A percentile compares a stretch with the other conserved stretches of the same genome.
Conservation (phyloP, 2,329 filamentous ascomycete species). For the Diaporthe sp. region DNA sequence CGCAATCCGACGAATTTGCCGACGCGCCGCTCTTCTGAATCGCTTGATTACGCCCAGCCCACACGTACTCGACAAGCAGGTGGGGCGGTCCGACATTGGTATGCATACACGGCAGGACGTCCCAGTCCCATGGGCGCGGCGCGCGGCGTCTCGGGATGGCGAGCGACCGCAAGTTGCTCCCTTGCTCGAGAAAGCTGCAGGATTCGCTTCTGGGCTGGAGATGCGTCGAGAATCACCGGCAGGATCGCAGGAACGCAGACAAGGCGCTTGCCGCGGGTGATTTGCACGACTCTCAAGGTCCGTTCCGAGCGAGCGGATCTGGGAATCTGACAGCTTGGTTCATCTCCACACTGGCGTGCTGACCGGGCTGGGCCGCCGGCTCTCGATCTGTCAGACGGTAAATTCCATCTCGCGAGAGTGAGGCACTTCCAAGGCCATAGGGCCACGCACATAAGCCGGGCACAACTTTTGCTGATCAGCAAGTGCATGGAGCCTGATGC, state of each 20-base stretch:
- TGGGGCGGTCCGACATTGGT: conserved; percentile 17
- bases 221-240: not conserved
- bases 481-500: not conserved
- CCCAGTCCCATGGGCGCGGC: conserved; percentile 1
- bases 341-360: conserved; percentile 28
- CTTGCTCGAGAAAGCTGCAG: conserved; percentile 5
- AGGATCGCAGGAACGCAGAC: conserved; percentile 20
- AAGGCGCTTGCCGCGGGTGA: conserved; percentile 22
- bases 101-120: not conserved
- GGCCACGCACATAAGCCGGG: not conserved
- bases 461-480: not conserved
- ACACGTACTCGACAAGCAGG: conserved; percentile 10
- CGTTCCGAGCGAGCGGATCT: conserved; percentile 33
- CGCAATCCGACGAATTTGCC: conserved; percentile 1
- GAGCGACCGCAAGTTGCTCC: conserved; percentile 1
- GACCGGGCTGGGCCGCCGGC: conserved; percentile 28
- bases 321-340: conserved; percentile 25
- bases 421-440: not conserved
- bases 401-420: conserved; percentile 6
- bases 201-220: not conserved
- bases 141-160: conserved; percentile 3
- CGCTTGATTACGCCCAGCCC: conserved; percentile 1
- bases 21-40: not conserved
- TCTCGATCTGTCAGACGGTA: conserved; percentile 21
- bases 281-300: conserved; percentile 12